phyloP scores from a whole-genome alignment of 345 rosid species.

The Arabidopsis arenosa region DNA sequence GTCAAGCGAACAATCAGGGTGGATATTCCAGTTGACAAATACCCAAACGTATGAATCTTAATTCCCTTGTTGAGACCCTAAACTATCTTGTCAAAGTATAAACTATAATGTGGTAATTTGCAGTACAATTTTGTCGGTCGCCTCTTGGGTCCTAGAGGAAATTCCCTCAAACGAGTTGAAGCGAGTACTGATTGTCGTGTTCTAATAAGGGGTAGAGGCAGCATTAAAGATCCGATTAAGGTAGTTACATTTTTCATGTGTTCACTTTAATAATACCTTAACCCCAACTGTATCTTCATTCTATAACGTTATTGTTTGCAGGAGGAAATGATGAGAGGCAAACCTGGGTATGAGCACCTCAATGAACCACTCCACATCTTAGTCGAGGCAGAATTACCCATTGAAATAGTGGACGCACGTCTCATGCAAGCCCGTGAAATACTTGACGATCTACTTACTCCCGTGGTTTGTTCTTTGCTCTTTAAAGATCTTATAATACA shows the following conservation, averaged over 20 bases:
- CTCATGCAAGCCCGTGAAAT: conserved; percentile 94
- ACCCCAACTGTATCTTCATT: background rate
- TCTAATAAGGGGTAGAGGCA: conserved; percentile 95
- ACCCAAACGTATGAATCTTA: conserved; percentile 69
- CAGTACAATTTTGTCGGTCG: conserved; percentile 99
- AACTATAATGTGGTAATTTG: conserved; percentile 42
- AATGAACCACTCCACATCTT: conserved; percentile 95
- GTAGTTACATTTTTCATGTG: conserved; percentile 44
- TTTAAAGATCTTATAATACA: conserved; percentile 8
- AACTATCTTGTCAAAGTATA: conserved; percentile 27
- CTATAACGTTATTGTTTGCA: conserved; percentile 44
- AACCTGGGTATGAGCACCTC: conserved; percentile 96
- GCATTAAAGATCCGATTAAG: conserved; percentile 92
- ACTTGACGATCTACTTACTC: conserved; percentile 89
- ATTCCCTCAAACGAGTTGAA: conserved; percentile 98
- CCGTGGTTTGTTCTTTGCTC: conserved; percentile 59
- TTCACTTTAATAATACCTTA: background rate
- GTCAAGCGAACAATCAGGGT: conserved; percentile 88
- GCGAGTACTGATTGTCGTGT: conserved; percentile 96
- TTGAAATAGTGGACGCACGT: conserved; percentile 88
- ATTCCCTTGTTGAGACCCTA: background rate
- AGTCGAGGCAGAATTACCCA: conserved; percentile 93
- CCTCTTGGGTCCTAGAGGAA: conserved; percentile 98
- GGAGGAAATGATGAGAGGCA: conserved; percentile 99
- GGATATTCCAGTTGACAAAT: conserved; percentile 92